These are phyloP conservation scores for Chalaropsis thielavioides DNA, from an alignment of 2,329 filamentous ascomycete species.

Conservation along the genomic window DNA sequence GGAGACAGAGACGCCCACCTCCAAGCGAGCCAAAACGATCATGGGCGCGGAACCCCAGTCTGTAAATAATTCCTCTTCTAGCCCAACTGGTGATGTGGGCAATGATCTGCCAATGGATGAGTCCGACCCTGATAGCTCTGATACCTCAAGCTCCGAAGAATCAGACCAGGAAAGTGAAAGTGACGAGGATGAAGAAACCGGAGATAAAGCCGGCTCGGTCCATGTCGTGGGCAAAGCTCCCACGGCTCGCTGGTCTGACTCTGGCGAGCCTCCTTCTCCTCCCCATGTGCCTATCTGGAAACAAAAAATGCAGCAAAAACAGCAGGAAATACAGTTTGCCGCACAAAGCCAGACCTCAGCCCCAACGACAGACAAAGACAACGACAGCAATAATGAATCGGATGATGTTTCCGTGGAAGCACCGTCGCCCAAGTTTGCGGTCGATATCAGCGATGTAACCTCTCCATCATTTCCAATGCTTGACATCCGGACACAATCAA, in stretches of 20 bases:
- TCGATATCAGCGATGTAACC: conserved; percentile 14
- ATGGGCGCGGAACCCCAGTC: background rate
- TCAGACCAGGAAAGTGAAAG: background rate
- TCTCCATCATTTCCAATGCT: background rate
- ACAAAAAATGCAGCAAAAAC: conserved; percentile 5
- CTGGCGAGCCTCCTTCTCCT: background rate
- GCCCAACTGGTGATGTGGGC: background rate
- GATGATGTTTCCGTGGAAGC: background rate
- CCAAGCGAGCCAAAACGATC: background rate
- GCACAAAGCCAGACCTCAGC: background rate
- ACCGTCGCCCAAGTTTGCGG: background rate
- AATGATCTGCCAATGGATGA: background rate
- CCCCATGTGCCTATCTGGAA: conserved; percentile 10
- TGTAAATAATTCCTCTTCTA: background rate
- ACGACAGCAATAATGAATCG: background rate
- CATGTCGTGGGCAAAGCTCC: background rate
- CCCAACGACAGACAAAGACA: background rate
- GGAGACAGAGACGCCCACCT: background rate
- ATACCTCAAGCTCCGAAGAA: background rate
- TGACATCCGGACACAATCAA: background rate
- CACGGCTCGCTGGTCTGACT: background rate
- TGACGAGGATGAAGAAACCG: background rate
- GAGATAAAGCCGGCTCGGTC: background rate
- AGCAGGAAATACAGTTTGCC: background rate
- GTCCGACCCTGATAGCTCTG: background rate